Conservation (phyloP, 768 basidiomycete genomes). For the Auricularia cornea region DNA sequence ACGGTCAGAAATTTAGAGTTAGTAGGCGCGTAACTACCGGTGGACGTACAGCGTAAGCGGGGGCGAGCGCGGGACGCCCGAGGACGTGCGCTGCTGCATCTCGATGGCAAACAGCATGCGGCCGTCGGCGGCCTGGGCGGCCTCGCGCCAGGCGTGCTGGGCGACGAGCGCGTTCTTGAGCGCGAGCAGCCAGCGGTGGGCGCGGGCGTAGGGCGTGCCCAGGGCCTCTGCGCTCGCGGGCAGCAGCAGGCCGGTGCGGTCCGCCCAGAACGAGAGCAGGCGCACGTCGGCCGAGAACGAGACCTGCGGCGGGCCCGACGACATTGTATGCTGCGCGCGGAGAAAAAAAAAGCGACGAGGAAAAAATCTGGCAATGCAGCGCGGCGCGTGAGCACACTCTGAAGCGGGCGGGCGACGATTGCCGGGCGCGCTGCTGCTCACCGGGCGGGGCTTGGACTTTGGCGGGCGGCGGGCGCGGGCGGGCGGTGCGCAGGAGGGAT, state of each 20-base stretch:
- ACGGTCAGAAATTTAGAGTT: background rate
- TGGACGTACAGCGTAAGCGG: conserved; percentile 57
- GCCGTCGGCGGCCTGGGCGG: conserved; percentile 40
- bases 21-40: background rate
- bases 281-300: conserved; percentile 72
- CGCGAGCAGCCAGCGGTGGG: conserved; percentile 64
- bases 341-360: background rate
- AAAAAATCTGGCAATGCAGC: background rate
- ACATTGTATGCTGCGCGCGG: conserved; percentile 16
- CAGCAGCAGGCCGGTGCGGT: conserved; percentile 68
- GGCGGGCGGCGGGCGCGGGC: background rate
- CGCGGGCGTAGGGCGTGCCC: conserved; percentile 70
- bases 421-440: too few species aligned
- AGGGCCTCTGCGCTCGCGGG: conserved; percentile 70
- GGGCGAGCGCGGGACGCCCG: conserved; percentile 69
- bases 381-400: background rate
- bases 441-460: too few species aligned
- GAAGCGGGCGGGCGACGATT: background rate
- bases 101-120: conserved; percentile 77
- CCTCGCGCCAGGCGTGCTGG: conserved; percentile 62
- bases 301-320: conserved; percentile 43
- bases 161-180: conserved; percentile 57
- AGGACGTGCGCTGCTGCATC: conserved; percentile 65
- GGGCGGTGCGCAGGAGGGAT: background rate
- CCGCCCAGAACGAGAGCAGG: conserved; percentile 79